These are phyloP conservation scores for Noccaea bulbosa DNA, from an alignment of 345 rosid species.

Conservation along the genomic window DNA sequence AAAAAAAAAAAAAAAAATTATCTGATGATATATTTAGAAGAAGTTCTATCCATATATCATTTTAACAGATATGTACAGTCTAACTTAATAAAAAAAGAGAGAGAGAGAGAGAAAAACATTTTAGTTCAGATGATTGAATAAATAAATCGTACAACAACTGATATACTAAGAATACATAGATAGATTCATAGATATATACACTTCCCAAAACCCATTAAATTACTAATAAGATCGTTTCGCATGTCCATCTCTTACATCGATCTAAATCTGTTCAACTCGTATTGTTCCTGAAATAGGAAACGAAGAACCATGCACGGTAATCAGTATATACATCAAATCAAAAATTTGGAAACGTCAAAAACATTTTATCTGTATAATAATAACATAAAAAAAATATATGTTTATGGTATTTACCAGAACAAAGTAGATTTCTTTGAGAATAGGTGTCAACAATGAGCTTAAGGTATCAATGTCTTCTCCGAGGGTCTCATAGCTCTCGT, in stretches of 20 bases:
- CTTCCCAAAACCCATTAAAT: background rate
- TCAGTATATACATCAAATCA: conserved; percentile 14
- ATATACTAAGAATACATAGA: background rate
- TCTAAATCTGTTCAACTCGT: conserved; percentile 63
- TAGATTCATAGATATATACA: background rate
- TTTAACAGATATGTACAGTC: background rate
- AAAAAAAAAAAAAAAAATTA: too few species aligned
- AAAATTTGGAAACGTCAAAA: background rate
- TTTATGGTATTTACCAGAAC: conserved; percentile 56
- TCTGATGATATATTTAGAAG: background rate
- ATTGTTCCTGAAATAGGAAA: conserved; percentile 55
- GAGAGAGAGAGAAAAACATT: background rate
- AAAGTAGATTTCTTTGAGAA: conserved; percentile 65
- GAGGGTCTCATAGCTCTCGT: conserved; percentile 52
- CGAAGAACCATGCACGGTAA: conserved; percentile 25
- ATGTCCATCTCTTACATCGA: conserved; percentile 48
- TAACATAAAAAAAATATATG: background rate
- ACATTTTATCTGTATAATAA: background rate
- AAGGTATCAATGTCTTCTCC: conserved; percentile 65
- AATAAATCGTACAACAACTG: conserved; percentile 5
- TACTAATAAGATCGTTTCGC: background rate
- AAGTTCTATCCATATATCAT: background rate
- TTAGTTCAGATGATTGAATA: conserved; percentile 11
- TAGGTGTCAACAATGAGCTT: conserved; percentile 56
- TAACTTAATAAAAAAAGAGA: background rate